Percentiles rank a stretch among this genome's conserved stretches.
Conservation (phyloP, 768 basidiomycete genomes). For the Boletus subparvulus region DNA sequence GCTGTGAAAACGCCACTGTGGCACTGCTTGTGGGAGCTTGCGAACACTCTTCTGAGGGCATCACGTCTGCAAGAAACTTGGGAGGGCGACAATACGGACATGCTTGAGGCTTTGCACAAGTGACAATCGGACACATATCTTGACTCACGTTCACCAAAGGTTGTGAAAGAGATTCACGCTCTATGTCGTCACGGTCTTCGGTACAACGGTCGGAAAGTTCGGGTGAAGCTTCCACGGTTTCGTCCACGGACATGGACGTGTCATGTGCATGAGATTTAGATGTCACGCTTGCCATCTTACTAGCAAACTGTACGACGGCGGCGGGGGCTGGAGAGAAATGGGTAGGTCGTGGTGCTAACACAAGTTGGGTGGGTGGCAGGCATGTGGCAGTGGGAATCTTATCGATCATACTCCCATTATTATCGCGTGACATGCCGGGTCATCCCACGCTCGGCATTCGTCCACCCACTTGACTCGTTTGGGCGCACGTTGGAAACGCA, state of each 20-base stretch:
- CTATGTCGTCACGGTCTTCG: conserved; percentile 11
- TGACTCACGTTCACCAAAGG: conserved; percentile 37
- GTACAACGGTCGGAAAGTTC: background rate
- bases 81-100: conserved; percentile 23
- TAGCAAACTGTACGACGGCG: background rate
- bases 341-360: conserved; percentile 28
- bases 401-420: conserved; percentile 13
- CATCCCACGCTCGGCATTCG: background rate
- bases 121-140: conserved; percentile 30
- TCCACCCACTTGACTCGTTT: too few relatives aligned
- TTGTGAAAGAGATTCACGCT: conserved; percentile 26
- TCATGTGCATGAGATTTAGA: conserved; percentile 1
- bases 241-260: conserved; percentile 1
- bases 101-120: conserved; percentile 34
- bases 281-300: conserved; percentile 19
- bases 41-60: conserved; percentile 10
- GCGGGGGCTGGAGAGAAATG: conserved; percentile 5
- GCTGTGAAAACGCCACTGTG: conserved; percentile 21
- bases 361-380: conserved; percentile 16
- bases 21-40: conserved; percentile 16
- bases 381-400: conserved; percentile 27
- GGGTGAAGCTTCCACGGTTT: background rate
- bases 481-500: background rate
- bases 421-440: conserved; percentile 19
- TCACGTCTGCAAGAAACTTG: conserved; percentile 19